Percentiles rank a stretch among this genome's conserved stretches.
These are phyloP conservation scores for Hanseniaspora nectarophila DNA, from an alignment of 805 yeast genomes.

Conservation along the genomic window DNA sequence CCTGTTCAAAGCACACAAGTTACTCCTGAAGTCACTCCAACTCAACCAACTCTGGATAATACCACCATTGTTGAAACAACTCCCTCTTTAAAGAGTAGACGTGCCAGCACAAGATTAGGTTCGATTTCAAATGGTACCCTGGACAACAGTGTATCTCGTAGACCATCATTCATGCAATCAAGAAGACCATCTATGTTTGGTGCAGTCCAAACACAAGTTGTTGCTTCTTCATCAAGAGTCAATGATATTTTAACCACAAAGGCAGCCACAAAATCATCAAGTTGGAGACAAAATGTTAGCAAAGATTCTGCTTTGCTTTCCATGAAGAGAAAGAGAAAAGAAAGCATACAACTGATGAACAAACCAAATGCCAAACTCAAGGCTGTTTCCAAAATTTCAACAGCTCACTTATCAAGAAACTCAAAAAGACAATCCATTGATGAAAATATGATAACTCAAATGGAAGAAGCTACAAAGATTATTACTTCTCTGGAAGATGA, in stretches of 20 bases:
- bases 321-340: conserved; percentile 23
- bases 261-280: conserved; percentile 18
- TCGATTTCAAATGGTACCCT: conserved; percentile 15
- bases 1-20: conserved; percentile 13
- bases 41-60: conserved; percentile 12
- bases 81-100: conserved; percentile 13
- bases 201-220: neutral
- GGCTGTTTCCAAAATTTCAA: neutral
- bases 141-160: conserved; percentile 12
- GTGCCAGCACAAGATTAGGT: conserved; percentile 16
- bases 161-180: conserved; percentile 12
- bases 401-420: neutral
- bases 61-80: conserved; percentile 1
- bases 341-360: neutral
- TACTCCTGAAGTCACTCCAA: conserved; percentile 3
- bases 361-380: neutral
- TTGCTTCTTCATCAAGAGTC: conserved; percentile 6
- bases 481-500: conserved; percentile 12
- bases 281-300: conserved; percentile 20
- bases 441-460: conserved; percentile 2
- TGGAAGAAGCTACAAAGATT: neutral
- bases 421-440: neutral
- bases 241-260: conserved; percentile 13
- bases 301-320: conserved; percentile 24
- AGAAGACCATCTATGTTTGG: conserved; percentile 8